These are phyloP conservation scores for Emiliania huxleyi DNA, from an alignment of 78 protist species.

Conservation along the genomic window DNA sequence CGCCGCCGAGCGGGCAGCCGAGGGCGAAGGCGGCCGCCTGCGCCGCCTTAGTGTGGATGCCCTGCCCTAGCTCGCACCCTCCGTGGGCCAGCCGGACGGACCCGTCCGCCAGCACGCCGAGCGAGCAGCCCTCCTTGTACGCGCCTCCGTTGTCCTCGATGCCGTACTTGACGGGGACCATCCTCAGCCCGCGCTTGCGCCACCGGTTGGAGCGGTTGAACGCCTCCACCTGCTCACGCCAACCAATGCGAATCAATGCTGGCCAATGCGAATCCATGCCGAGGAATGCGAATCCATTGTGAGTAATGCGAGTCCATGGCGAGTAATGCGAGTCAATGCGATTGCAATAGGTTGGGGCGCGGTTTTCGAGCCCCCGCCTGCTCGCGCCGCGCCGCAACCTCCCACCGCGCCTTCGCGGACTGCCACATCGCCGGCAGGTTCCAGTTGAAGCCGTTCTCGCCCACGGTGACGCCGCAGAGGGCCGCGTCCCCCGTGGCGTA, in stretches of 20 bases:
- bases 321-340: no score
- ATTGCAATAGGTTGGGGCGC: no score
- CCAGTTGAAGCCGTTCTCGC: background rate
- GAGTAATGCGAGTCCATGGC: no score
- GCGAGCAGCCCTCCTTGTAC: background rate
- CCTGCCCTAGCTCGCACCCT: conserved; percentile 74
- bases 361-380: no score
- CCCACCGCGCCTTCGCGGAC: background rate
- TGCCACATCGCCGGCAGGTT: conserved; percentile 26
- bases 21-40: conserved; percentile 55
- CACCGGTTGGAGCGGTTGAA: conserved; percentile 51
- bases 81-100: conserved; percentile 43
- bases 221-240: no score
- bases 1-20: background rate
- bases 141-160: background rate
- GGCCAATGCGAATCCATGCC: no score
- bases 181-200: conserved; percentile 62
- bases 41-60: conserved; percentile 62
- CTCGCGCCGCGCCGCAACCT: background rate
- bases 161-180: conserved; percentile 56
- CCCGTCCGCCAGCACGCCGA: conserved; percentile 43
- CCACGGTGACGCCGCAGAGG: background rate
- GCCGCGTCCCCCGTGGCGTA: background rate
- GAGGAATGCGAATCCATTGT: no score
- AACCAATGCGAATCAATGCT: no score